phyloP scores from a whole-genome alignment of 1,284 basidiomycete genomes.

The Cryptococcus depauperatus region DNA sequence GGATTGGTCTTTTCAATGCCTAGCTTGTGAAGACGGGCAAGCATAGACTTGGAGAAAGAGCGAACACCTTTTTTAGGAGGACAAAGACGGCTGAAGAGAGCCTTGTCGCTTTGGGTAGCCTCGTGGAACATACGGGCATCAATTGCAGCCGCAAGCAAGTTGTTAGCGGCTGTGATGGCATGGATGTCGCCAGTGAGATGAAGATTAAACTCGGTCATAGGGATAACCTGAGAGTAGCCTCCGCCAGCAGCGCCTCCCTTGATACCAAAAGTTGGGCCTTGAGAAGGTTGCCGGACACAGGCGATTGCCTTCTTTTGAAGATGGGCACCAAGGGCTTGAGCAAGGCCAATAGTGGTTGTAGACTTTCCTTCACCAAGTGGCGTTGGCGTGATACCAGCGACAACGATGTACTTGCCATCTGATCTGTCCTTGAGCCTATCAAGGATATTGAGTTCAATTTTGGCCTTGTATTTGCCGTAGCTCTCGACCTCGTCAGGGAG shows the following conservation, averaged over 20 bases:
- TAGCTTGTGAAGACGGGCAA: conserved; percentile 88
- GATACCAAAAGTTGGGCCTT: conserved; percentile 98
- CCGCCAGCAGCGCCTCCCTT: conserved; percentile 98
- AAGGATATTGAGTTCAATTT: conserved; percentile 84
- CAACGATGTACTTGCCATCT: conserved; percentile 94
- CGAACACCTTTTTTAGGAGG: conserved; percentile 91
- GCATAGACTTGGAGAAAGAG: conserved; percentile 91
- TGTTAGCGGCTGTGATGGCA: conserved; percentile 95
- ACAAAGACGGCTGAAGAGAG: conserved; percentile 83
- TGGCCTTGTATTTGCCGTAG: conserved; percentile 95
- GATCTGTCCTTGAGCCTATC: conserved; percentile 76
- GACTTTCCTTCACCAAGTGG: conserved; percentile 98
- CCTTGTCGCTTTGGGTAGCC: conserved; percentile 90
- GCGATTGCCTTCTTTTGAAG: conserved; percentile 89
- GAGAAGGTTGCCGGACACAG: conserved; percentile 97
- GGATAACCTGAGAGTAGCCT: conserved; percentile 97
- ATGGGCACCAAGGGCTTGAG: conserved; percentile 93
- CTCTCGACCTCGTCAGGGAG: conserved; percentile 80
- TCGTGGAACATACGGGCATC: conserved; percentile 99
- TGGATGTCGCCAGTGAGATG: conserved; percentile 98
- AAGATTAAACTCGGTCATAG: conserved; percentile 83
- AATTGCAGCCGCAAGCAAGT: conserved; percentile 88
- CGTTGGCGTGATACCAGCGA: conserved; percentile 96
- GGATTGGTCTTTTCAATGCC: conserved; percentile 94
- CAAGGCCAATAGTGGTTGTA: conserved; percentile 94